phyloP scores from a whole-genome alignment of 208 protist genomes.

The Blechomonas ayalai region DNA sequence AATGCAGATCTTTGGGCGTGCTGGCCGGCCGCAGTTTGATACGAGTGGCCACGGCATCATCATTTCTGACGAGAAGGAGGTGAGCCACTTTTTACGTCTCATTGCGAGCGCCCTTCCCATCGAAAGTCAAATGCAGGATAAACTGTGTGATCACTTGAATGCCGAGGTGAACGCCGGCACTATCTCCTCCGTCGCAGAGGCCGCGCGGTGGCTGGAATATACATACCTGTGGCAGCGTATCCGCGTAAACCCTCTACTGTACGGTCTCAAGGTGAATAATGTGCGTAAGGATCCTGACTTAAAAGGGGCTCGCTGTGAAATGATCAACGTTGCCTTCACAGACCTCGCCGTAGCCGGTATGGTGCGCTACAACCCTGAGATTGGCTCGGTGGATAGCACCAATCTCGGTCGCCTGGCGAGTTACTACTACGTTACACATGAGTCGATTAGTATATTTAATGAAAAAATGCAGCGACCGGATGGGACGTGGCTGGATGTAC shows the following conservation, averaged over 20 bases:
- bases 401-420: constrained; percentile 95
- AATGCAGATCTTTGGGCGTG: constrained; percentile 99
- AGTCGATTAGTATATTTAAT: constrained; percentile 95
- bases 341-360: constrained; percentile 92
- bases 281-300: constrained; percentile 90
- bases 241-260: constrained; percentile 93
- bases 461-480: constrained; percentile 79
- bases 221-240: constrained; percentile 98
- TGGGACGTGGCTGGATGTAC: constrained; percentile 75
- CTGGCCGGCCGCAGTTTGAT: constrained; percentile 98
- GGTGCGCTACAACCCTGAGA: constrained; percentile 96
- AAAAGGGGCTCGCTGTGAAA: constrained; percentile 82
- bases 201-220: constrained; percentile 95
- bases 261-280: constrained; percentile 92
- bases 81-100: constrained; percentile 93
- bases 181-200: constrained; percentile 94
- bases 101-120: constrained; percentile 95
- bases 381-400: constrained; percentile 92
- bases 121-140: constrained; percentile 91
- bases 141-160: constrained; percentile 97
- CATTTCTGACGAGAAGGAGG: constrained; percentile 96
- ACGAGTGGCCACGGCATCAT: constrained; percentile 97
- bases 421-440: constrained; percentile 97
- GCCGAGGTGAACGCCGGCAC: constrained; percentile 97
- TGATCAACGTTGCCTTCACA: constrained; percentile 93